phyloP scores from a whole-genome alignment of 2,329 filamentous ascomycete genomes.

The Graphilbum ipis-grandicollis region DNA sequence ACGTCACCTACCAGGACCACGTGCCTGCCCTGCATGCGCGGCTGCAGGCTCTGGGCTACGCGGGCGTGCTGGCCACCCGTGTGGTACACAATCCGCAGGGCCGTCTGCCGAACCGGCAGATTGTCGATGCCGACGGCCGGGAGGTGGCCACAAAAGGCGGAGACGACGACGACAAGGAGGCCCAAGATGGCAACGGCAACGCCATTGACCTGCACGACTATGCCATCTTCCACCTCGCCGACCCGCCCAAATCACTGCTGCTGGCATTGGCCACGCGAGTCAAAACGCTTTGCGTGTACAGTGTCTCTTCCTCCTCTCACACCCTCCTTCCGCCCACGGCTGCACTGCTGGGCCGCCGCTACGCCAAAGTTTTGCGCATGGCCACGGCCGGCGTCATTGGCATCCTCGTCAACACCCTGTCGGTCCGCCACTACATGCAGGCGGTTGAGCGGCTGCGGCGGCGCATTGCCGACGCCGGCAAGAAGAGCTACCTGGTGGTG shows the following conservation, averaged over 20 bases:
- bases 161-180: no score
- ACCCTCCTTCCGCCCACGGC: constrained; percentile 23
- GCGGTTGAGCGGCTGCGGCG: constrained; percentile 58
- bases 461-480: constrained; percentile 62
- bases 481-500: constrained; percentile 92
- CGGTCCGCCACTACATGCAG: constrained; percentile 73
- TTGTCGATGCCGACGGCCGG: constrained; percentile 19
- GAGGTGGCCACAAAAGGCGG: constrained; percentile 15
- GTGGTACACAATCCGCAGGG: constrained; percentile 66
- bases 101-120: constrained; percentile 65
- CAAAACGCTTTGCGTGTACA: constrained; percentile 62
- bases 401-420: constrained; percentile 89
- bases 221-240: constrained; percentile 65
- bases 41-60: constrained; percentile 50
- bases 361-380: constrained; percentile 68
- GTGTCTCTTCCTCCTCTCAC: no score
- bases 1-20: constrained; percentile 72
- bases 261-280: constrained; percentile 77
- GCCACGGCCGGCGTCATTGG: constrained; percentile 73
- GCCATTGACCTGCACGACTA: constrained; percentile 41
- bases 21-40: constrained; percentile 37
- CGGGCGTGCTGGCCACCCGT: constrained; percentile 47
- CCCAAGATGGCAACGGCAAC: no score
- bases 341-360: constrained; percentile 59
- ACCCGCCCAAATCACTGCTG: constrained; percentile 66